Evolutionary conservation across 2,329 filamentous ascomycete species (phyloP).

Genomic region (Beauveria asiatica): DNA sequence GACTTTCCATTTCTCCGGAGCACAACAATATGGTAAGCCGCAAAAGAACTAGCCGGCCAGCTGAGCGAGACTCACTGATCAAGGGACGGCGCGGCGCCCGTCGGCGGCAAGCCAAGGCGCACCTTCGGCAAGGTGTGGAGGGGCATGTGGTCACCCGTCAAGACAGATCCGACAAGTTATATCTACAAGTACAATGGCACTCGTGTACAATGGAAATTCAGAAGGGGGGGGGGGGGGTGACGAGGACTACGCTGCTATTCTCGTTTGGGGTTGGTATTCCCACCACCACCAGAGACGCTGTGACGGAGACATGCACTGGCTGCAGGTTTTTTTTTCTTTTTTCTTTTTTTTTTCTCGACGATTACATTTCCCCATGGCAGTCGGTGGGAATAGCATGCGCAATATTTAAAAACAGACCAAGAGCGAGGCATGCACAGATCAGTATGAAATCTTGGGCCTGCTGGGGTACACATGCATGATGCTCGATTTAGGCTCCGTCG

Average conservation of each 20-base stretch:
- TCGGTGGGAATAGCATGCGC: neutral
- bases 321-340: neutral
- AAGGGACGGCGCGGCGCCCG: neutral
- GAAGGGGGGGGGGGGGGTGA: neutral
- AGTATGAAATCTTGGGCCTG: neutral
- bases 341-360: neutral
- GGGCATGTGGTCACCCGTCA: conserved; percentile 1
- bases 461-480: neutral
- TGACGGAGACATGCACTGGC: conserved; percentile 1
- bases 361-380: too few relatives aligned
- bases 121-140: neutral
- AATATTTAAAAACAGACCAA: neutral
- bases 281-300: neutral
- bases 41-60: neutral
- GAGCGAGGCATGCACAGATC: neutral
- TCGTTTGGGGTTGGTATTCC: neutral
- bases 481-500: neutral
- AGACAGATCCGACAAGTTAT: neutral
- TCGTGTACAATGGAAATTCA: neutral
- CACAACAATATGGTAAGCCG: neutral
- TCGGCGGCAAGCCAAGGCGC: conserved; percentile 3
- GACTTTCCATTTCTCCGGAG: neutral
- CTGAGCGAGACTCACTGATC: neutral
- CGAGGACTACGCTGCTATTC: conserved; percentile 1
- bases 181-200: neutral